Evolutionary conservation across 345 rosid genomes (phyloP).

Genomic region (Populus deltoides): DNA sequence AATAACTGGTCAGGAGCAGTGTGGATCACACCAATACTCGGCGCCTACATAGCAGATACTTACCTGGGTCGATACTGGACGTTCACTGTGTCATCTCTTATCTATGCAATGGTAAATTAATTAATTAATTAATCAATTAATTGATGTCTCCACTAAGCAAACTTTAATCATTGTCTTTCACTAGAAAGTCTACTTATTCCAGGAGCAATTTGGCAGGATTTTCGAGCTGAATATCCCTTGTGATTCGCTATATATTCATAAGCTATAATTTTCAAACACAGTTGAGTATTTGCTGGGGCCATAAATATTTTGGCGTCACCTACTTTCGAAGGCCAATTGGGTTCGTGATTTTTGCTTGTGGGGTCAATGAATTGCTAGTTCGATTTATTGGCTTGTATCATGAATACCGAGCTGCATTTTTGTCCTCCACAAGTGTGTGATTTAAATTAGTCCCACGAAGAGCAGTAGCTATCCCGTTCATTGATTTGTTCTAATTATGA

Average conservation of each 20-base stretch:
- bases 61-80: conserved; percentile 95
- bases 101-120: conserved; percentile 61
- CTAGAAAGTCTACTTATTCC: no score
- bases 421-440: conserved; percentile 22
- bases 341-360: conserved; percentile 13
- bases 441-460: conserved; percentile 21
- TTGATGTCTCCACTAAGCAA: background rate
- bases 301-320: conserved; percentile 12
- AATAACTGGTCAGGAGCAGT: conserved; percentile 91
- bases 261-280: conserved; percentile 9
- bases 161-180: background rate
- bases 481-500: conserved; percentile 4
- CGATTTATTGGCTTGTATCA: conserved; percentile 4
- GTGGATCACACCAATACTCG: conserved; percentile 87
- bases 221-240: no score
- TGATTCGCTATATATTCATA: background rate
- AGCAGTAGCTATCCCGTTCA: conserved; percentile 14
- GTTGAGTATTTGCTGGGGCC: conserved; percentile 25
- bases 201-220: no score
- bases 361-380: conserved; percentile 24
- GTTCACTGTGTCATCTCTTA: conserved; percentile 77
- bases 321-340: conserved; percentile 16
- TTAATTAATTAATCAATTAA: background rate
- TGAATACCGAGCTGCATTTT: conserved; percentile 5
- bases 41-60: conserved; percentile 88